Conservation (phyloP, 129 eudicot species). For the Solidago caesia region DNA sequence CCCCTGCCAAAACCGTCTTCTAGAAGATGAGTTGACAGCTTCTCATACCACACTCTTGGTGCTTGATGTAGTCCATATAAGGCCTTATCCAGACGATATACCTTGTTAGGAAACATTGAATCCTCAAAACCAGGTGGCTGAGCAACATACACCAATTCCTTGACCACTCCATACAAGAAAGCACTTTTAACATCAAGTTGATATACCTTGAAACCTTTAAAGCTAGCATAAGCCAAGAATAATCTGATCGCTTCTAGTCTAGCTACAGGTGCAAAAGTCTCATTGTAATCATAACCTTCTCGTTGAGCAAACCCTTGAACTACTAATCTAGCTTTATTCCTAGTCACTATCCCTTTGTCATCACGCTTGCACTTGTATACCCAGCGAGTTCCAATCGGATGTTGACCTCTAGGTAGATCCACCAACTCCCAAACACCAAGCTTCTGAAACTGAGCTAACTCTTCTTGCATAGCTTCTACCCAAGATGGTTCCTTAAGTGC, state of each 20-base stretch:
- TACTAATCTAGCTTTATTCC: background rate
- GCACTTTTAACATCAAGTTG: background rate
- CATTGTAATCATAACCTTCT: too few species aligned
- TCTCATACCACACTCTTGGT: too few species aligned
- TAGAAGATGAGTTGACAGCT: too few species aligned
- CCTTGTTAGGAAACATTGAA: background rate
- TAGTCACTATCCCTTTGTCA: background rate
- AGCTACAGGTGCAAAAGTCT: background rate
- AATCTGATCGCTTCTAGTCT: background rate
- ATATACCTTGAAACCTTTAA: background rate
- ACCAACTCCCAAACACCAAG: background rate
- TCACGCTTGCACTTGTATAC: background rate
- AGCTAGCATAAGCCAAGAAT: background rate
- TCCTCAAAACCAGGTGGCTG: background rate
- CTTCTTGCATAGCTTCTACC: background rate
- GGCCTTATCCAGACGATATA: background rate
- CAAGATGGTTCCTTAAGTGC: background rate
- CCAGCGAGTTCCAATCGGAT: background rate
- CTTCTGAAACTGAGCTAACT: background rate
- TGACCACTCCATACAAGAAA: background rate
- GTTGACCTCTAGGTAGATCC: background rate
- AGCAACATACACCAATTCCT: background rate
- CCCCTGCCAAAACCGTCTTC: too few species aligned
- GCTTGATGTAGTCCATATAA: background rate
- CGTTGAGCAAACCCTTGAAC: background rate